These are phyloP conservation scores for Aspergillus pseudoglaucus DNA, from an alignment of 2,329 filamentous ascomycete genomes.

Conservation along the genomic window DNA sequence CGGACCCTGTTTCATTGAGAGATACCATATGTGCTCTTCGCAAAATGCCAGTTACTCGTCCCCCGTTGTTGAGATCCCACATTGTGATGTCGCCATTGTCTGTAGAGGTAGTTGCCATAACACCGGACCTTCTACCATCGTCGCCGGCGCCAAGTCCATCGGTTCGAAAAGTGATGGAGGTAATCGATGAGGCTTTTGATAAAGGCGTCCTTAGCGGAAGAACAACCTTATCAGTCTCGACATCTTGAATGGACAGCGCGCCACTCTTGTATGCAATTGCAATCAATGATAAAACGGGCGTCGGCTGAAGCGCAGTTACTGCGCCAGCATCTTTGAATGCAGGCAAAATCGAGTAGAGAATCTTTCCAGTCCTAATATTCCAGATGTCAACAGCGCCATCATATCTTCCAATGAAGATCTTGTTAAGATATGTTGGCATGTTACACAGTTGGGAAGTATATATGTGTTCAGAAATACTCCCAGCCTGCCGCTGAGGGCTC, in stretches of 20 bases:
- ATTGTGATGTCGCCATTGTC: constrained; percentile 83
- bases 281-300: constrained; percentile 75
- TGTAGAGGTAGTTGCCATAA: constrained; percentile 84
- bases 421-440: constrained; percentile 94
- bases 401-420: constrained; percentile 78
- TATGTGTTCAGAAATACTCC: constrained; percentile 53
- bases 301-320: constrained; percentile 80
- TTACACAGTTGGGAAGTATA: constrained; percentile 74
- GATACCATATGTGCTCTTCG: constrained; percentile 71
- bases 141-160: constrained; percentile 83
- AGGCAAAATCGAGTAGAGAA: constrained; percentile 84
- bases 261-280: constrained; percentile 83
- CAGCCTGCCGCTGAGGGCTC: constrained; percentile 47
- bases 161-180: constrained; percentile 81
- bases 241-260: constrained; percentile 70
- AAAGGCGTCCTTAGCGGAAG: constrained; percentile 63
- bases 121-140: constrained; percentile 75
- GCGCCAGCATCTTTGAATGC: constrained; percentile 65
- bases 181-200: constrained; percentile 58
- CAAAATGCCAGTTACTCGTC: constrained; percentile 77
- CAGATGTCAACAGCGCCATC: constrained; percentile 94
- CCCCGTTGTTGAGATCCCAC: constrained; percentile 90
- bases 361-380: constrained; percentile 87
- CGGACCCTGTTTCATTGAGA: constrained; percentile 55
- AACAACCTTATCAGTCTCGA: constrained; percentile 68